A percentile compares a stretch with the other conserved stretches of the same genome.
These are phyloP conservation scores for Asclepias syriaca DNA, from an alignment of 257 asterid species.

Conservation along the genomic window DNA sequence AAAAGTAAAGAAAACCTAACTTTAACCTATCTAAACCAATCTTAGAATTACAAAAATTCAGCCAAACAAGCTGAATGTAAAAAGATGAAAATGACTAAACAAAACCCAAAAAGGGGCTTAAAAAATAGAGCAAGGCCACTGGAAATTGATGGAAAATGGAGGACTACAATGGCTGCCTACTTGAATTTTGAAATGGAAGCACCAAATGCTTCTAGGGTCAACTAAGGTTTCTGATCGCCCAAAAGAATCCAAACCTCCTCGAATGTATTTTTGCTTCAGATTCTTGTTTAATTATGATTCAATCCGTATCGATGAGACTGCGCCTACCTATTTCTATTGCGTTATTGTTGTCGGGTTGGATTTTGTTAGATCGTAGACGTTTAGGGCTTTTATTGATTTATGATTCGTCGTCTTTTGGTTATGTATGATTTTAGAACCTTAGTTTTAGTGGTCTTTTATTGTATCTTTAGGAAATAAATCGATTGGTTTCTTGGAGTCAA, in stretches of 20 bases:
- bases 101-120: too few species aligned
- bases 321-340: neutral
- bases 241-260: neutral
- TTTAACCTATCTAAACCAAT: too few species aligned
- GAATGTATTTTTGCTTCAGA: neutral
- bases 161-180: too few species aligned
- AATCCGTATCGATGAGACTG: neutral
- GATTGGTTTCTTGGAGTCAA: neutral
- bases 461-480: neutral
- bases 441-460: neutral
- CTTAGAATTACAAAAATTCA: too few species aligned
- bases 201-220: too few species aligned
- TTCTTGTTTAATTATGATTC: neutral
- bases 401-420: neutral
- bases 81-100: too few species aligned
- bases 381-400: neutral
- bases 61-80: too few species aligned
- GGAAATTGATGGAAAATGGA: too few species aligned
- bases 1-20: too few species aligned
- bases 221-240: neutral
- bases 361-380: neutral
- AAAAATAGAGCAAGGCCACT: too few species aligned
- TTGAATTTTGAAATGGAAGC: too few species aligned
- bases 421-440: neutral
- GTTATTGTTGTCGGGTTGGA: too few species aligned